A percentile compares a stretch with the other conserved stretches of the same genome.
phyloP scores from a whole-genome alignment of 1,139 yeast genomes.

The Scheffersomyces titani region DNA sequence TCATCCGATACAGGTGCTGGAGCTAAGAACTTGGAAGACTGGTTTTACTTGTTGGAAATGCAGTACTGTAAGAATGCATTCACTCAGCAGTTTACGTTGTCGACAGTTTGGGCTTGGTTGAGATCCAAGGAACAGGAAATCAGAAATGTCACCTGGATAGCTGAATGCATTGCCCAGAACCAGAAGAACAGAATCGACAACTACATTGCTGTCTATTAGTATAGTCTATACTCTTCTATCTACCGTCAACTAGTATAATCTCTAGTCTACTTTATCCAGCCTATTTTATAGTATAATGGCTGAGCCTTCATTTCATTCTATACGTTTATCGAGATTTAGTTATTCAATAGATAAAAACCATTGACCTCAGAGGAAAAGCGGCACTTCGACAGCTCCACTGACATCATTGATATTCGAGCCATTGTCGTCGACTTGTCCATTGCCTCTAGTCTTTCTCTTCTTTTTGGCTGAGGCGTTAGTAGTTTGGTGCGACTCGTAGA shows the following conservation, averaged over 20 bases:
- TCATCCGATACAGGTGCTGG: slow-evolving; percentile 46
- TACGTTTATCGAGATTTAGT: neutral
- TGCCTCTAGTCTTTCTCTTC: slow-evolving; percentile 7
- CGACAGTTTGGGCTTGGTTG: slow-evolving; percentile 96
- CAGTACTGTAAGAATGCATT: slow-evolving; percentile 88
- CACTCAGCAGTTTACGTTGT: slow-evolving; percentile 92
- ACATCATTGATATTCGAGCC: slow-evolving; percentile 24
- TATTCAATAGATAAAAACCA: neutral
- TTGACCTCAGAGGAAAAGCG: slow-evolving; percentile 31
- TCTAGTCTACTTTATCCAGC: neutral
- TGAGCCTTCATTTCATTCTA: neutral
- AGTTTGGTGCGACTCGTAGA: slow-evolving; percentile 4
- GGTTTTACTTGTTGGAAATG: slow-evolving; percentile 91
- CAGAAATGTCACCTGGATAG: slow-evolving; percentile 96
- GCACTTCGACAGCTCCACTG: slow-evolving; percentile 44
- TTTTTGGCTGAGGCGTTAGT: slow-evolving; percentile 6
- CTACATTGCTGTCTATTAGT: slow-evolving; percentile 68
- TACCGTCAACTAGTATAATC: slow-evolving; percentile 54
- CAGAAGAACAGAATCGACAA: slow-evolving; percentile 81
- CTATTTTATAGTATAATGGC: neutral
- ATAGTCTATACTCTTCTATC: neutral
- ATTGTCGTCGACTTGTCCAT: slow-evolving; percentile 8
- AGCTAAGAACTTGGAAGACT: slow-evolving; percentile 76
- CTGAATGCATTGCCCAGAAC: slow-evolving; percentile 92
- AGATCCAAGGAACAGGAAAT: slow-evolving; percentile 95